These are phyloP conservation scores for Amylocarpus encephaloides DNA, from an alignment of 2,329 filamentous ascomycete genomes.

Conservation along the genomic window DNA sequence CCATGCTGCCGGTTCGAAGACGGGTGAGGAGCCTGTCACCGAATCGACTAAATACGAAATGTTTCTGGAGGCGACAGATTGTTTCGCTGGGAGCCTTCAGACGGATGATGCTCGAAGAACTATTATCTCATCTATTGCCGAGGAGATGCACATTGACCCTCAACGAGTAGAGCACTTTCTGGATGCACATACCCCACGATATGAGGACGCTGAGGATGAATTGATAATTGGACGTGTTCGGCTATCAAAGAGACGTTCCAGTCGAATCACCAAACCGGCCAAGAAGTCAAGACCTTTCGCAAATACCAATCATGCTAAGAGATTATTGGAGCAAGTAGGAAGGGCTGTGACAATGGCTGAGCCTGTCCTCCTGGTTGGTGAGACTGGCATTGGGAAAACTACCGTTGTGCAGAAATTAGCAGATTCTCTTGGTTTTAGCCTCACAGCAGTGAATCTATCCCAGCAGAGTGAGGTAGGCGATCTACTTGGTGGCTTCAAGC, in stretches of 20 bases:
- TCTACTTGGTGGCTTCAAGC: conserved; percentile 91
- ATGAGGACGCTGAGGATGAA: conserved; percentile 53
- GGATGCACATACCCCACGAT: conserved; percentile 61
- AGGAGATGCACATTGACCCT: conserved; percentile 80
- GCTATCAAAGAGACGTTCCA: conserved; percentile 45
- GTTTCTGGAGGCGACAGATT: conserved; percentile 89
- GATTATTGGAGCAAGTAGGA: conserved; percentile 81
- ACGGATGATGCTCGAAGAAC: conserved; percentile 53
- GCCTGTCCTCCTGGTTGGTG: conserved; percentile 88
- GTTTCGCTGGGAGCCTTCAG: conserved; percentile 77
- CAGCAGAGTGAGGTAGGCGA: conserved; percentile 98
- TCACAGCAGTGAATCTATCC: conserved; percentile 91
- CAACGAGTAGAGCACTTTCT: conserved; percentile 77
- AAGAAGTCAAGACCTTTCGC: conserved; percentile 69
- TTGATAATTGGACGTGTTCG: conserved; percentile 61
- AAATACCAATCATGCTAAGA: conserved; percentile 76
- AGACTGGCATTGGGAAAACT: conserved; percentile 98
- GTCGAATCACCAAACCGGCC: conserved; percentile 39
- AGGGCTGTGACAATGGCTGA: conserved; percentile 79
- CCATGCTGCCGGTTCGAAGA: conserved; percentile 52
- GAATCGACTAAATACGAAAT: conserved; percentile 73
- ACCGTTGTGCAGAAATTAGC: conserved; percentile 92
- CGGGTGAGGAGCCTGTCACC: conserved; percentile 62
- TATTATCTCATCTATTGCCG: conserved; percentile 66
- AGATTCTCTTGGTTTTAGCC: conserved; percentile 72